Conservation (phyloP, 1,284 basidiomycete species). For the Phenoliferia sp. region DNA sequence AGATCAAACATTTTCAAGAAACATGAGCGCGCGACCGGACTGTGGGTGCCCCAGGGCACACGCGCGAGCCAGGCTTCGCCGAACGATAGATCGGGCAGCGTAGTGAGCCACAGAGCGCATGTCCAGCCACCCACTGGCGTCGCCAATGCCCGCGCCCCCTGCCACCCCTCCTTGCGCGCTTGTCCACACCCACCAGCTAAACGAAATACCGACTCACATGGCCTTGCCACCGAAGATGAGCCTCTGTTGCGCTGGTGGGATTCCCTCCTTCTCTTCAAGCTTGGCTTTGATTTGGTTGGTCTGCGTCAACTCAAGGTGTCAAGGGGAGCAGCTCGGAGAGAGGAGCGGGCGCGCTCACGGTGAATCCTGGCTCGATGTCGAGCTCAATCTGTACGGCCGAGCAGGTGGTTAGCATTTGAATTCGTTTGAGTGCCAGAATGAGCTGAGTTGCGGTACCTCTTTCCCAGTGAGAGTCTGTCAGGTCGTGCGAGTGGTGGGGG, state of each 20-base stretch:
- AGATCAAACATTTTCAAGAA: not conserved
- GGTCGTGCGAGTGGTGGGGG: not conserved
- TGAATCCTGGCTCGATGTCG: conserved; percentile 88
- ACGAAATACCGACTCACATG: conserved; percentile 60
- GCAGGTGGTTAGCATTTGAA: conserved; percentile 3
- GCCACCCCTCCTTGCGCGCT: too few species aligned
- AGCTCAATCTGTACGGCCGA: conserved; percentile 77
- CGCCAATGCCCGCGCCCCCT: not conserved
- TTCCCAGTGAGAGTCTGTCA: conserved; percentile 83
- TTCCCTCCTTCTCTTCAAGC: conserved; percentile 98
- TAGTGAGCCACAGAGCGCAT: not conserved
- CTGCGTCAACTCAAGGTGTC: conserved; percentile 46
- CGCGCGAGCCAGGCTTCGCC: too few species aligned
- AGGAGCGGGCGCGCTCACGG: conserved; percentile 51
- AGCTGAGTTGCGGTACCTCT: conserved; percentile 56
- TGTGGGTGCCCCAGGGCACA: too few species aligned
- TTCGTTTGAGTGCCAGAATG: not conserved
- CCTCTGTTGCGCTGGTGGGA: conserved; percentile 93
- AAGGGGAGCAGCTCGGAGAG: not conserved
- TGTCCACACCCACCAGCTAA: too few species aligned
- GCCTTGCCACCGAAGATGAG: conserved; percentile 93
- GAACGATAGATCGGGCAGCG: too few species aligned
- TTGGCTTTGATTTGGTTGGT: conserved; percentile 95
- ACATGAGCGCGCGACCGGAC: too few species aligned
- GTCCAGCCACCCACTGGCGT: too few species aligned